These are phyloP conservation scores for Puccinia triticina DNA, from an alignment of 1,284 basidiomycete species.

Conservation along the genomic window DNA sequence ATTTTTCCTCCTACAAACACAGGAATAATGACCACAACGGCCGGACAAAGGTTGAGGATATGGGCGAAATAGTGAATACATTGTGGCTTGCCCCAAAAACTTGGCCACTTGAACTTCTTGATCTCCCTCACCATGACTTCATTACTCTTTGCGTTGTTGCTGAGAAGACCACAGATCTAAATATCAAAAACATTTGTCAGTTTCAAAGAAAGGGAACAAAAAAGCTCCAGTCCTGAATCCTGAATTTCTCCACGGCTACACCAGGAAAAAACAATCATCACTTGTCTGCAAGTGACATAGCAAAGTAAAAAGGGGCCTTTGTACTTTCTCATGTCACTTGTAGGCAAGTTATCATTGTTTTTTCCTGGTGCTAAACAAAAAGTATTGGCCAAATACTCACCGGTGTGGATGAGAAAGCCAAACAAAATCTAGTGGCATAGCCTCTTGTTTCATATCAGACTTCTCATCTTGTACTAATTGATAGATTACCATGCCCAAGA, in stretches of 20 bases:
- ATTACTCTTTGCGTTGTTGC: background rate
- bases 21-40: no score
- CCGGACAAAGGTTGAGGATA: no score
- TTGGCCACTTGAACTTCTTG: background rate
- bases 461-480: background rate
- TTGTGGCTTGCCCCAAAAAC: no score
- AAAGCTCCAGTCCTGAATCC: background rate
- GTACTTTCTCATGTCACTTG: no score
- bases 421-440: slow-evolving; percentile 13
- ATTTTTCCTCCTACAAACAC: no score
- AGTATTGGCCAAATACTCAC: background rate
- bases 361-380: no score
- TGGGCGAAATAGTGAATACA: no score
- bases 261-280: no score
- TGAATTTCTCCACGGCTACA: background rate
- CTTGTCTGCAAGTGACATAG: no score
- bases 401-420: background rate
- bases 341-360: no score
- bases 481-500: background rate
- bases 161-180: slow-evolving; percentile 2
- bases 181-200: background rate
- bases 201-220: background rate
- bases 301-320: no score
- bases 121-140: no score
- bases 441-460: background rate